Evolutionary conservation across 148 eudicot species (phyloP).

Genomic region (Oxyria digyna): DNA sequence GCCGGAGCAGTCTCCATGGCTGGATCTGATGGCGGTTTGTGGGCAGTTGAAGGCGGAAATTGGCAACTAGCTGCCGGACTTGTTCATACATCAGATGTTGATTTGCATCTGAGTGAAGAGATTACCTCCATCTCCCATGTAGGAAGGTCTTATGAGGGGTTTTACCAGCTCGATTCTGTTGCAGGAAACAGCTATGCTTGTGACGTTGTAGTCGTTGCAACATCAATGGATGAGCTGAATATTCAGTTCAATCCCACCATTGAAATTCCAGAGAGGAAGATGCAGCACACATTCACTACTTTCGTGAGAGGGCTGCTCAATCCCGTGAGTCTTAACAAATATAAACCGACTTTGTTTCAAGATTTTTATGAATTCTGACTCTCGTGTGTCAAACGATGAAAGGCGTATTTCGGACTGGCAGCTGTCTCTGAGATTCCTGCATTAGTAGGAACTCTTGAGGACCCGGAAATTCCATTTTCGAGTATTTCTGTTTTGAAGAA

Average conservation of each 20-base stretch:
- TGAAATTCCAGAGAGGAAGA: conserved; percentile 61
- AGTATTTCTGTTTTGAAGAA: conserved; percentile 65
- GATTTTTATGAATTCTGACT: not conserved
- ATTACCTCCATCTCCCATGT: conserved; percentile 50
- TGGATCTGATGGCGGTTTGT: conserved; percentile 73
- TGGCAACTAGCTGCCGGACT: conserved; percentile 86
- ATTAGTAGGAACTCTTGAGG: conserved; percentile 71
- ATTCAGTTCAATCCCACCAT: conserved; percentile 50
- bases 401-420: conserved; percentile 73
- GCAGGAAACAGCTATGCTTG: conserved; percentile 64
- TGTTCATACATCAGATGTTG: conserved; percentile 51
- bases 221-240: conserved; percentile 67
- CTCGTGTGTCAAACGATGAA: not conserved
- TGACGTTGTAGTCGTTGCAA: conserved; percentile 68
- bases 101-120: conserved; percentile 70
- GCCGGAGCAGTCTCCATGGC: conserved; percentile 96
- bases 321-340: conserved; percentile 48
- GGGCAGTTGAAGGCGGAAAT: conserved; percentile 90
- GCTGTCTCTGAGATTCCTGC: conserved; percentile 46
- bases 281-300: conserved; percentile 87
- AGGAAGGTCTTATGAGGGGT: conserved; percentile 35
- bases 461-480: conserved; percentile 64
- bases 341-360: no score
- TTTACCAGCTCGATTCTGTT: conserved; percentile 46
- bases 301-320: conserved; percentile 74